Evolutionary conservation across 1,284 basidiomycete genomes (phyloP).

Genomic region (Papiliotrema flavescens): DNA sequence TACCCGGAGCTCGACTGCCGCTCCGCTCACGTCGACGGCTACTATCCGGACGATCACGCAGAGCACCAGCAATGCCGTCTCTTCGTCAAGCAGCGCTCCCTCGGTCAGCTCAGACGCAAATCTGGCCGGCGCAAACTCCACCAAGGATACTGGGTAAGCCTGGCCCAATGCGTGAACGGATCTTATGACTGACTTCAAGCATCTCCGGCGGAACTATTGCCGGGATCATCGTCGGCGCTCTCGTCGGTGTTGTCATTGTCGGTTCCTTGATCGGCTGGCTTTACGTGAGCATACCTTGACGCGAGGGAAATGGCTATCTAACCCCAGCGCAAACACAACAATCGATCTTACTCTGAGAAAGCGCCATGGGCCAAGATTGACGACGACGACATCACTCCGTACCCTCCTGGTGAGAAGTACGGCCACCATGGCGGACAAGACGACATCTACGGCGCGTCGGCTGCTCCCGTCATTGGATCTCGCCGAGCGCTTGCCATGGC

Average conservation of each 20-base stretch:
- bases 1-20: background rate
- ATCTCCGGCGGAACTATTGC: constrained; percentile 29
- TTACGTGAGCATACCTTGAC: background rate
- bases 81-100: constrained; percentile 5
- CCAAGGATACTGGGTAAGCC: background rate
- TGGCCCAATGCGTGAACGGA: too few species aligned
- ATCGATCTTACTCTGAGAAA: constrained; percentile 21
- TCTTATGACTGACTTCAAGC: constrained; percentile 4
- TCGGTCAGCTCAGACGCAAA: background rate
- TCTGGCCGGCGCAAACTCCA: background rate
- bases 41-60: constrained; percentile 1
- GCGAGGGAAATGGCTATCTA: too few species aligned
- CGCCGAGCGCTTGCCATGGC: constrained; percentile 32
- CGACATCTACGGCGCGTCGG: constrained; percentile 28
- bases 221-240: constrained; percentile 28
- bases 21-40: background rate
- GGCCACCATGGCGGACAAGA: constrained; percentile 7
- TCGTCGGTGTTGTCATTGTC: constrained; percentile 30
- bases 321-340: constrained; percentile 21
- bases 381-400: constrained; percentile 43
- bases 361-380: constrained; percentile 36
- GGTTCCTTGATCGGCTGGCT: constrained; percentile 21
- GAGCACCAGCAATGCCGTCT: constrained; percentile 3
- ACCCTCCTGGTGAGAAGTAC: constrained; percentile 25
- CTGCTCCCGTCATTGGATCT: constrained; percentile 33